A percentile compares a stretch with the other conserved stretches of the same genome.
Conservation (phyloP, 345 rosid species). For the Salix suchowensis region DNA sequence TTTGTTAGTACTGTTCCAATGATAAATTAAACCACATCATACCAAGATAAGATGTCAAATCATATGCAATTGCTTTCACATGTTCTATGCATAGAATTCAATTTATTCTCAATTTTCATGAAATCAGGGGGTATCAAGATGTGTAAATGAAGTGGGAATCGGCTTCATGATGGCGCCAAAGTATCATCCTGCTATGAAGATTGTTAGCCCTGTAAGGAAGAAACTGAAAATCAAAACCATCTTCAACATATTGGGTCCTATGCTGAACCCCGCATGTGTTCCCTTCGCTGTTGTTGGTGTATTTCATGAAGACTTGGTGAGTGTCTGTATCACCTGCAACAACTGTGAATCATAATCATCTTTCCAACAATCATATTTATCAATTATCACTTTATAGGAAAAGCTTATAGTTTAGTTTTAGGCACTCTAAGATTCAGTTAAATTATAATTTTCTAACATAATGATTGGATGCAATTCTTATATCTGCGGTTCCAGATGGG, state of each 20-base stretch:
- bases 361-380: neutral
- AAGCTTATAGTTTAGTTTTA: neutral
- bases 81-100: neutral
- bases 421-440: neutral
- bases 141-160: conserved; percentile 81
- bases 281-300: conserved; percentile 93
- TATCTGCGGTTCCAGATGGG: neutral
- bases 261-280: conserved; percentile 85
- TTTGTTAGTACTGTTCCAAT: neutral
- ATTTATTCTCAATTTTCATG: conserved; percentile 2
- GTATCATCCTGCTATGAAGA: conserved; percentile 93
- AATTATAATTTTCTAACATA: neutral
- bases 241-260: conserved; percentile 83
- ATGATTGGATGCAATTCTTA: neutral
- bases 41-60: neutral
- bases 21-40: neutral
- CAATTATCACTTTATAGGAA: neutral
- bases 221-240: conserved; percentile 78
- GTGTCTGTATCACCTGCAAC: neutral
- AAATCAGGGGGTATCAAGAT: conserved; percentile 54
- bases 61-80: neutral
- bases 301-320: conserved; percentile 66
- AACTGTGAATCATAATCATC: neutral
- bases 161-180: conserved; percentile 89
- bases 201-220: conserved; percentile 76